Evolutionary conservation across 129 eudicot genomes (phyloP).

Genomic region (Heracleum sosnowskyi): DNA sequence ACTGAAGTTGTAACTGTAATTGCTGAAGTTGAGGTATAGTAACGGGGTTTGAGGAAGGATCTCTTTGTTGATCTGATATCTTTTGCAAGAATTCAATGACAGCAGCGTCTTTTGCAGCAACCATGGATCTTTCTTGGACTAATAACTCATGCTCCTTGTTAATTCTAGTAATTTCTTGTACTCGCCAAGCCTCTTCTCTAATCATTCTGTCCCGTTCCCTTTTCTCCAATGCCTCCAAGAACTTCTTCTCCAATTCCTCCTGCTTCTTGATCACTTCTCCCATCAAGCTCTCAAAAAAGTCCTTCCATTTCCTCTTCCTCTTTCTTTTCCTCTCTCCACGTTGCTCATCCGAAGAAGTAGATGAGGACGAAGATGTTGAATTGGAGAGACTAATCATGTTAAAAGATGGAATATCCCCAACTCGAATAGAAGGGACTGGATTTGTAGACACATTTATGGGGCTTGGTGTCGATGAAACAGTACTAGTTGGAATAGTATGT

Average conservation of each 20-base stretch:
- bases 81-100: conserved; percentile 64
- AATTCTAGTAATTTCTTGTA: conserved; percentile 58
- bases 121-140: conserved; percentile 71
- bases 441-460: conserved; percentile 9
- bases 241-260: conserved; percentile 66
- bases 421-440: conserved; percentile 19
- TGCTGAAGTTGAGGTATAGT: conserved; percentile 5
- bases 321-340: conserved; percentile 35
- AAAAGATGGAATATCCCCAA: not conserved
- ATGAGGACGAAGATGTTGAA: conserved; percentile 61
- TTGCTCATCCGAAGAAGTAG: conserved; percentile 79
- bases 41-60: conserved; percentile 26
- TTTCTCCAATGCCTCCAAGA: conserved; percentile 61
- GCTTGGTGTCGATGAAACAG: conserved; percentile 14
- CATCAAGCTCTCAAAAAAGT: conserved; percentile 63
- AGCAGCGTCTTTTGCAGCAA: conserved; percentile 80
- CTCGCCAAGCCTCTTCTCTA: conserved; percentile 82
- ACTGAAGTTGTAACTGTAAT: conserved; percentile 15
- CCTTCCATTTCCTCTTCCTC: conserved; percentile 77
- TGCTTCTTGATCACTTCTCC: conserved; percentile 66
- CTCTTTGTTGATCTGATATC: conserved; percentile 27
- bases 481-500: not conserved
- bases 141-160: conserved; percentile 62
- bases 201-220: conserved; percentile 62
- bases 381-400: conserved; percentile 20